phyloP scores from a whole-genome alignment of 108 stramenopile species.

The Ochromonas danica region DNA sequence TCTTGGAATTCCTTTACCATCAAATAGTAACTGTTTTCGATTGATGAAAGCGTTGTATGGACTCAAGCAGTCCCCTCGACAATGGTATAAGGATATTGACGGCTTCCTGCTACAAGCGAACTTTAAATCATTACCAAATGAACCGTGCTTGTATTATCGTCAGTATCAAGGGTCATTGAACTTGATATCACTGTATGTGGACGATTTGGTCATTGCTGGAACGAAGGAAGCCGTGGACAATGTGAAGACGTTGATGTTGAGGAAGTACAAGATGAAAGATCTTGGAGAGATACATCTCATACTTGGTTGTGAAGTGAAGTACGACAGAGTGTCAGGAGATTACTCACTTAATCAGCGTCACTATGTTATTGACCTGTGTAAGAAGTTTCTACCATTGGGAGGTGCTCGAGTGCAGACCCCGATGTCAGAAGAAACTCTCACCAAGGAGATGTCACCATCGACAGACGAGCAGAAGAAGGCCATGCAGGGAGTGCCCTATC shows the following conservation, averaged over 20 bases:
- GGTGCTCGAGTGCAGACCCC: conserved; percentile 12
- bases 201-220: conserved; percentile 19
- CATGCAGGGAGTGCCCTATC: not conserved
- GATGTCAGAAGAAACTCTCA: conserved; percentile 6
- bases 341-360: not conserved
- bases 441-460: not conserved
- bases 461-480: conserved; percentile 5
- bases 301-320: conserved; percentile 2
- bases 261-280: conserved; percentile 7
- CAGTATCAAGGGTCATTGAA: not conserved
- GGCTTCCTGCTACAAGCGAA: not conserved
- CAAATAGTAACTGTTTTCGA: not conserved
- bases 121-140: not conserved
- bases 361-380: not conserved
- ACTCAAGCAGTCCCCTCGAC: conserved; percentile 25
- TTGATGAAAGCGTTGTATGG: conserved; percentile 29
- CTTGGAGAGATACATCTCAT: conserved; percentile 9
- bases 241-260: conserved; percentile 15
- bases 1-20: not conserved
- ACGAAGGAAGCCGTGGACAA: conserved; percentile 13
- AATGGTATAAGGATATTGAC: not conserved
- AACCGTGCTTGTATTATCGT: conserved; percentile 16
- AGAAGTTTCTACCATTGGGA: conserved; percentile 15
- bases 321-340: not conserved
- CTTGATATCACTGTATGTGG: conserved; percentile 24